Base-by-base conservation (phyloP, 2,329 filamentous ascomycete genomes). In the Diplocarpon mali region DNA sequence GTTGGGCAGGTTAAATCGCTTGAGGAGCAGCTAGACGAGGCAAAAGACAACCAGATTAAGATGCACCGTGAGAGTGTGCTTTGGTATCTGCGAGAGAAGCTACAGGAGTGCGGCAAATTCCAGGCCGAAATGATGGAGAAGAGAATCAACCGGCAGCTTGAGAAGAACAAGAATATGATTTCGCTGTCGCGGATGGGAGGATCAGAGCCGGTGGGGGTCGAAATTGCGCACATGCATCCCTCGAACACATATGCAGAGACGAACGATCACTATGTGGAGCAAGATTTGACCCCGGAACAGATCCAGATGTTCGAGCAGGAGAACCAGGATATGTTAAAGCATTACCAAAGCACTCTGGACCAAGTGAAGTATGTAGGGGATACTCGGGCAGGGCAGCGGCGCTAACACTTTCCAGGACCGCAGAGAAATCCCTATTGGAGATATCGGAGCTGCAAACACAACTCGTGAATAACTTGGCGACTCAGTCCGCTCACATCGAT, bases 61-160 rank as follows among this genome's bases (percentile, higher is more conserved):
- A 73, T 76, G 40, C 83, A 94, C 54, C 71, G 89, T 42, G 89
- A 94, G 58, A 82, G 82, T 51, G 78, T 98, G 37, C 67, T 96
- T 10, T 90, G 84, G 80, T 89, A 83, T 55, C 62, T 98, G 57
- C 73, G 85, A 51, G 74, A 82, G 60, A 74, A 78, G 57, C 66
- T 96, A 51, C 84, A 92, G 65, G 72, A 78, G 53, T 88, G 83
- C 45, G 83, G 84, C 35, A 73, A 78, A 56, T 78, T 83, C 51
- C 90, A 96, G 68, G 80, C 86, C 57, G 76, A 75, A 40, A 95
- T 96, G 87, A 95, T 96, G 73, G 89, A 95, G 67, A 84, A 85
- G 58, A 70, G 92, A 56, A 70, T 96, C 54, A 79, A 80, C 59
- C 72, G 92, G 44, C 86, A 93, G 62, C 73, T 90, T 63, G 89